Conservation (phyloP, 306 rosid species). For the Prunus salicina region DNA sequence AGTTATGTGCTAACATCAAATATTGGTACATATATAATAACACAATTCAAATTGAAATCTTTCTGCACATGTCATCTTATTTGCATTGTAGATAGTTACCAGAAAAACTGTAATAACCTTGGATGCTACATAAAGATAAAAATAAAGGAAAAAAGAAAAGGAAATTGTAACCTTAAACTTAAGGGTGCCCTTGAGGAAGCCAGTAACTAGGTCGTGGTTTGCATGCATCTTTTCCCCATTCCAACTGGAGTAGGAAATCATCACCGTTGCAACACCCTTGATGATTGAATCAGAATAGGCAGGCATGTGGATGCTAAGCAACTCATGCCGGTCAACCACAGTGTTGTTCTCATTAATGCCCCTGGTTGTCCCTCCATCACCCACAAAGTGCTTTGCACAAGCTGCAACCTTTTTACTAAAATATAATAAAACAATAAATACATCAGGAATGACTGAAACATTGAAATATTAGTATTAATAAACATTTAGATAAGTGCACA, state of each 20-base stretch:
- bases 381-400: slow-evolving; percentile 97
- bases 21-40: not conserved
- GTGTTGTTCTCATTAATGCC: slow-evolving; percentile 87
- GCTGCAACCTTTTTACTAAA: slow-evolving; percentile 89
- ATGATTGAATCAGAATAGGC: slow-evolving; percentile 80
- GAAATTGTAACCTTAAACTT: slow-evolving; percentile 69
- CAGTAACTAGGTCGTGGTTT: slow-evolving; percentile 60
- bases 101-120: slow-evolving; percentile 3
- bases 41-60: not conserved
- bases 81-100: not conserved
- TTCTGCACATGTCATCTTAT: not conserved
- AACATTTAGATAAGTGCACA: not conserved
- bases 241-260: slow-evolving; percentile 97
- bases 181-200: slow-evolving; percentile 74
- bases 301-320: slow-evolving; percentile 92
- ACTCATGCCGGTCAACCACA: slow-evolving; percentile 55
- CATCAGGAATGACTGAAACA: not conserved
- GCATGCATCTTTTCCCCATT: slow-evolving; percentile 96
- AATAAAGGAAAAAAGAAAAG: not conserved
- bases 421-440: slow-evolving; percentile 11
- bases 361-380: slow-evolving; percentile 87
- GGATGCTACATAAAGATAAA: slow-evolving; percentile 3
- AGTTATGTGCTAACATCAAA: not conserved
- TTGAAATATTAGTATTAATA: not conserved
- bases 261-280: slow-evolving; percentile 83